Evolutionary conservation across 2,329 filamentous ascomycete genomes (phyloP).

Genomic region (Sporothrix phasma): DNA sequence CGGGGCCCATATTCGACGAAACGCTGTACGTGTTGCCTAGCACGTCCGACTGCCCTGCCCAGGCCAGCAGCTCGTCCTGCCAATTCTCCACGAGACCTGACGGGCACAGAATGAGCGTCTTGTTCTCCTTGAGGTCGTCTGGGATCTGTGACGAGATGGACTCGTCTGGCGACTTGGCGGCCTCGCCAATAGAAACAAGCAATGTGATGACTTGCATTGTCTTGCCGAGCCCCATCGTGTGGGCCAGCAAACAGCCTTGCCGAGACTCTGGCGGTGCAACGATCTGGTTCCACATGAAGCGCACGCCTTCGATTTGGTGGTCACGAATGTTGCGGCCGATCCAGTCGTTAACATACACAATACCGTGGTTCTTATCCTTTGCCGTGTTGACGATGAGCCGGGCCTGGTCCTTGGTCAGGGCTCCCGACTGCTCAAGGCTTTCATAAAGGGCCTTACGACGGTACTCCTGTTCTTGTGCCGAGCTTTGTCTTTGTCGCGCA

Average conservation of each 20-base stretch:
- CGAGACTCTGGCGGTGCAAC: constrained; percentile 47
- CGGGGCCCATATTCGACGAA: constrained; percentile 29
- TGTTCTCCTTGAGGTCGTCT: constrained; percentile 46
- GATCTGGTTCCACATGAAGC: constrained; percentile 82
- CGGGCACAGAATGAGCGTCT: constrained; percentile 66
- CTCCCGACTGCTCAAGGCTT: constrained; percentile 35
- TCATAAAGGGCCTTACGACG: constrained; percentile 39
- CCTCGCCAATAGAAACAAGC: constrained; percentile 62
- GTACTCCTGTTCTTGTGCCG: constrained; percentile 44
- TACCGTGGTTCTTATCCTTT: constrained; percentile 48
- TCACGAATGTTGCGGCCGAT: constrained; percentile 61
- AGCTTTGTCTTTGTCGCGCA: constrained; percentile 46
- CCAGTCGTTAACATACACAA: constrained; percentile 53
- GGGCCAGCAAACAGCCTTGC: constrained; percentile 73
- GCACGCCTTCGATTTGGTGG: constrained; percentile 72
- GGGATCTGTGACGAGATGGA: constrained; percentile 59
- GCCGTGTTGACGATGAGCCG: constrained; percentile 57
- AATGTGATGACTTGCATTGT: constrained; percentile 85
- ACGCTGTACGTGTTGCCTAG: constrained; percentile 50
- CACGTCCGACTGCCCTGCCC: constrained; percentile 52
- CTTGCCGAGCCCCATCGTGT: constrained; percentile 88
- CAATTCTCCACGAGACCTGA: constrained; percentile 70
- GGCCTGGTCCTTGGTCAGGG: constrained; percentile 35
- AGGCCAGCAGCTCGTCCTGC: constrained; percentile 63
- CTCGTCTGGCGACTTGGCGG: constrained; percentile 48